These are phyloP conservation scores for Lipomyces yamanashiensis DNA, from an alignment of 805 yeast species.

Conservation along the genomic window DNA sequence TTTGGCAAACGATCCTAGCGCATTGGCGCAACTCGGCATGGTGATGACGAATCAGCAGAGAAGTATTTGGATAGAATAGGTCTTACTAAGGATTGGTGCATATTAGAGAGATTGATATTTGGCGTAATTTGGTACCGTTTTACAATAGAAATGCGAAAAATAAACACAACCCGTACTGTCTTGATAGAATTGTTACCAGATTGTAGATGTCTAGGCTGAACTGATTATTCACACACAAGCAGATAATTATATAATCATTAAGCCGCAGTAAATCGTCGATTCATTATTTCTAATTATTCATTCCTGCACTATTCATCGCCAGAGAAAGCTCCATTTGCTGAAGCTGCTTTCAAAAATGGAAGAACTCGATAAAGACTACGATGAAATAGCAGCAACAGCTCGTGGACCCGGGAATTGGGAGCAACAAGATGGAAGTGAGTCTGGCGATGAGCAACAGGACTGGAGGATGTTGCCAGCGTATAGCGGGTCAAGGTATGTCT, in stretches of 20 bases:
- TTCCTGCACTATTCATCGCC: too few relatives aligned
- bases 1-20: conserved; percentile 3
- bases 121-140: background rate
- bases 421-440: conserved; percentile 13
- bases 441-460: conserved; percentile 47
- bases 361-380: conserved; percentile 25
- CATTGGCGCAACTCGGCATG: conserved; percentile 7
- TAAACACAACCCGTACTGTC: too few relatives aligned
- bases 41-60: background rate
- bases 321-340: background rate
- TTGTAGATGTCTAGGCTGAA: too few relatives aligned
- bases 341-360: background rate
- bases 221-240: too few relatives aligned
- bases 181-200: too few relatives aligned
- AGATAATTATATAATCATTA: too few relatives aligned
- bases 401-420: conserved; percentile 1
- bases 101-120: background rate
- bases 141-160: too few relatives aligned
- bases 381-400: conserved; percentile 1
- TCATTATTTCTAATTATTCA: too few relatives aligned
- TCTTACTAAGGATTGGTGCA: too few relatives aligned
- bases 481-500: conserved; percentile 7
- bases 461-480: conserved; percentile 45
- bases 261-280: too few relatives aligned
- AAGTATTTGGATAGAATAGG: conserved; percentile 10